Evolutionary conservation across 148 eudicot genomes (phyloP).

Genomic region (Agrostemma githago): DNA sequence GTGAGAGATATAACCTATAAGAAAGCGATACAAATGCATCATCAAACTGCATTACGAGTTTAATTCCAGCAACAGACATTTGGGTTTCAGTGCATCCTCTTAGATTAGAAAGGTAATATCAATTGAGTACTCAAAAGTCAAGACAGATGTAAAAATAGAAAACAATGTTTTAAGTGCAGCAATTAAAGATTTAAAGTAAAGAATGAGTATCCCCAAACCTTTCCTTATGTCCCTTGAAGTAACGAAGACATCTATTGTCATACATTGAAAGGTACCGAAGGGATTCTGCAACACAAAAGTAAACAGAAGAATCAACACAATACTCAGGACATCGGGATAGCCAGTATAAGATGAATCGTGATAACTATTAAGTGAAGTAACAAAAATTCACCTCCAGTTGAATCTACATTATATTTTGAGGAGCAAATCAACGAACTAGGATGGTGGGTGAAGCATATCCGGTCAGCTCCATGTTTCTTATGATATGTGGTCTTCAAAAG

Average conservation of each 20-base stretch:
- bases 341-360: not conserved
- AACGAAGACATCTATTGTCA: conserved; percentile 91
- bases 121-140: not conserved
- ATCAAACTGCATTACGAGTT: not conserved
- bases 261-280: conserved; percentile 93
- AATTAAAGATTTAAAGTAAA: not conserved
- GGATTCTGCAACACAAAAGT: conserved; percentile 47
- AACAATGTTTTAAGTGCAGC: not conserved
- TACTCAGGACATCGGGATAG: not conserved
- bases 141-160: not conserved
- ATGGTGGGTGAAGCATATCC: conserved; percentile 96
- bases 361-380: not conserved
- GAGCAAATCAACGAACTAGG: conserved; percentile 83
- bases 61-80: not conserved
- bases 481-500: conserved; percentile 93
- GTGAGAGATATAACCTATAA: conserved; percentile 11
- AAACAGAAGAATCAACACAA: conserved; percentile 1
- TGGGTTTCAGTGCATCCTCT: not conserved
- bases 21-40: not conserved
- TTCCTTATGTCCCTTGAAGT: conserved; percentile 92
- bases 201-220: conserved; percentile 44
- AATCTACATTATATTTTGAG: conserved; percentile 67
- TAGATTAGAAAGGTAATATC: not conserved
- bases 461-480: conserved; percentile 92
- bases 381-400: conserved; percentile 56